Evolutionary conservation across 768 basidiomycete genomes (phyloP).

Genomic region (Sarcodon aspratus): DNA sequence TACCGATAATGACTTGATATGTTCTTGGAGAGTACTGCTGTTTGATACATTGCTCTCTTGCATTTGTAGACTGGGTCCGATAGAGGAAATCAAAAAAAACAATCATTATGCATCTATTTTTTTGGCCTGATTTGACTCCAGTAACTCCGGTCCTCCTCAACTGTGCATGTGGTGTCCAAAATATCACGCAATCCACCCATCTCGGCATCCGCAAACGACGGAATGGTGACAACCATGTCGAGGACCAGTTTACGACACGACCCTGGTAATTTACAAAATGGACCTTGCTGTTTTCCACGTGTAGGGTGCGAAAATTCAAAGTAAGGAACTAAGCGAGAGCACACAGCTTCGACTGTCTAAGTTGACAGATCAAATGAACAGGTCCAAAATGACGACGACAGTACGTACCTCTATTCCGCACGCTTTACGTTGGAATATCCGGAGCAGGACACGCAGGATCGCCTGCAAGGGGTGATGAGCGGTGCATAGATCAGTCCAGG

Average conservation of each 20-base stretch:
- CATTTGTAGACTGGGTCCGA: too few species aligned
- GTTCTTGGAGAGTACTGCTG: too few species aligned
- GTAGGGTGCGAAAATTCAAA: conserved; percentile 70
- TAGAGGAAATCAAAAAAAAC: too few species aligned
- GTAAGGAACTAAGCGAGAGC: conserved; percentile 62
- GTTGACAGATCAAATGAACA: conserved; percentile 5
- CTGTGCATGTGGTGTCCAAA: conserved; percentile 9
- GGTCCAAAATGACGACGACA: not conserved
- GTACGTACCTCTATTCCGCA: conserved; percentile 26
- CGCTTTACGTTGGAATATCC: conserved; percentile 5
- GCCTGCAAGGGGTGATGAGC: conserved; percentile 19
- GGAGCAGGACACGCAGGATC: conserved; percentile 49
- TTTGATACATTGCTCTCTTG: too few species aligned
- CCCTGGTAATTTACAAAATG: conserved; percentile 57
- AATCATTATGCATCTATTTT: too few species aligned
- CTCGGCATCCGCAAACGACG: conserved; percentile 2
- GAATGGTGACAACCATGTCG: conserved; percentile 39
- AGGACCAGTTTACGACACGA: conserved; percentile 46
- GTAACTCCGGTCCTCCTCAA: conserved; percentile 6
- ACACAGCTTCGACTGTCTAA: conserved; percentile 39
- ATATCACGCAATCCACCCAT: conserved; percentile 7
- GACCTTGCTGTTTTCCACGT: conserved; percentile 65
- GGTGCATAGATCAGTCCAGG: not conserved
- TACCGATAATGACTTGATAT: too few species aligned
- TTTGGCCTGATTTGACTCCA: too few species aligned